Evolutionary conservation across 768 basidiomycete species (phyloP).

Genomic region (Daedalea quercina): DNA sequence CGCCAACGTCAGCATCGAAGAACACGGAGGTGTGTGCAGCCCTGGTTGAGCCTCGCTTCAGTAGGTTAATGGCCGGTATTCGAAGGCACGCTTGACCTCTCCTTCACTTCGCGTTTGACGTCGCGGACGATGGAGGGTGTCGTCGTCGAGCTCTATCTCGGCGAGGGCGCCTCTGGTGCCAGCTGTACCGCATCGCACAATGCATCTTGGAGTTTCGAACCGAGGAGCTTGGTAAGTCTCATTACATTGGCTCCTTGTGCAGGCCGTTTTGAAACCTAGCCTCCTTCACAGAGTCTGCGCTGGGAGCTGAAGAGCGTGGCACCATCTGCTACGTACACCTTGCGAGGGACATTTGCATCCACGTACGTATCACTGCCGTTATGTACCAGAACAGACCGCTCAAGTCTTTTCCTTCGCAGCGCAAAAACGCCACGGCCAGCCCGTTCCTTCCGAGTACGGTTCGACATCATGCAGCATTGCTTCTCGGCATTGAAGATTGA

Average conservation of each 20-base stretch:
- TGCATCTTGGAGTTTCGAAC: conserved; percentile 80
- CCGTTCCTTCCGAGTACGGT: conserved; percentile 66
- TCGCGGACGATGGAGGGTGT: conserved; percentile 66
- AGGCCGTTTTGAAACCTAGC: background rate
- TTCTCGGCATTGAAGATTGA: conserved; percentile 83
- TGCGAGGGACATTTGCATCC: conserved; percentile 75
- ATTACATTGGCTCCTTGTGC: background rate
- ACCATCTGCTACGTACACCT: conserved; percentile 58
- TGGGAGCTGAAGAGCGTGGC: conserved; percentile 74
- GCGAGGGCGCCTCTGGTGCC: conserved; percentile 63
- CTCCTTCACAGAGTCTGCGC: conserved; percentile 46
- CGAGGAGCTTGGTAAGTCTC: conserved; percentile 18
- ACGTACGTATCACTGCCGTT: conserved; percentile 29
- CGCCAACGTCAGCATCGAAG: conserved; percentile 26
- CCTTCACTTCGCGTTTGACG: conserved; percentile 55
- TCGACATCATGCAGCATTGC: conserved; percentile 61
- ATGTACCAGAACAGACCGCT: too few relatives aligned
- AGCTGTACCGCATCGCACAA: conserved; percentile 65
- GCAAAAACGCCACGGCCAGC: conserved; percentile 52
- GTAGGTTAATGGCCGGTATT: background rate
- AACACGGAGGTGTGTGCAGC: conserved; percentile 36
- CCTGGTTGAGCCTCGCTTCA: conserved; percentile 26
- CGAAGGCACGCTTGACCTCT: conserved; percentile 53
- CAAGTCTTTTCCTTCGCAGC: conserved; percentile 21
- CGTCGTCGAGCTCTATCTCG: conserved; percentile 66